Conservation (phyloP, 768 basidiomycete species). For the Leccinum variicolor region DNA sequence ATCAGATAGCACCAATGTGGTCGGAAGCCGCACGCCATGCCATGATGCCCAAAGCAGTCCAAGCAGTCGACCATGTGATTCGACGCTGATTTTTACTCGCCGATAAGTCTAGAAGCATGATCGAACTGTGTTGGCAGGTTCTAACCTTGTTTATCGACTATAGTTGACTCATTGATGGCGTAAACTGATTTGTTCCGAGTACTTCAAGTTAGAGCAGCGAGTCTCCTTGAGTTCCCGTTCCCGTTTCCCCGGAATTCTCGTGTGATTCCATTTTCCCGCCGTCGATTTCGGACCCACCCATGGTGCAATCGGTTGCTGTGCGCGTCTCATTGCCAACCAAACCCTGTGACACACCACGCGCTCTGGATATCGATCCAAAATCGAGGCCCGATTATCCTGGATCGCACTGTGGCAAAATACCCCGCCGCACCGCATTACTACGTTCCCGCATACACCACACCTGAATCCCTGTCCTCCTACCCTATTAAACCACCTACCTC, state of each 20-base stretch:
- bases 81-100: background rate
- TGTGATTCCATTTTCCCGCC: background rate
- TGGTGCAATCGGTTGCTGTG: background rate
- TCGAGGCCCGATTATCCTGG: no score
- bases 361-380: no score
- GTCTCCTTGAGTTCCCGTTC: background rate
- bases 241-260: background rate
- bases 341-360: no score
- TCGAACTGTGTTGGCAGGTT: background rate
- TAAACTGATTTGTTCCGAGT: background rate
- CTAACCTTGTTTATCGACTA: background rate
- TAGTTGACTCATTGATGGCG: no score
- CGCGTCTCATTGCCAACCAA: no score
- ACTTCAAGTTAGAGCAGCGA: no score
- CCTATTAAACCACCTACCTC: no score
- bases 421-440: no score
- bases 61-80: background rate
- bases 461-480: no score
- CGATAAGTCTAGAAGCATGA: slow-evolving; percentile 5
- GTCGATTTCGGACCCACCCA: background rate
- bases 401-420: no score
- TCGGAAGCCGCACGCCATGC: no score
- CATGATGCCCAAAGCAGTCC: background rate
- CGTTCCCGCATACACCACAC: no score
- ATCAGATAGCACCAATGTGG: background rate